Base-by-base conservation (phyloP, 768 basidiomycete genomes). In the Cystoderma amianthinum region DNA sequence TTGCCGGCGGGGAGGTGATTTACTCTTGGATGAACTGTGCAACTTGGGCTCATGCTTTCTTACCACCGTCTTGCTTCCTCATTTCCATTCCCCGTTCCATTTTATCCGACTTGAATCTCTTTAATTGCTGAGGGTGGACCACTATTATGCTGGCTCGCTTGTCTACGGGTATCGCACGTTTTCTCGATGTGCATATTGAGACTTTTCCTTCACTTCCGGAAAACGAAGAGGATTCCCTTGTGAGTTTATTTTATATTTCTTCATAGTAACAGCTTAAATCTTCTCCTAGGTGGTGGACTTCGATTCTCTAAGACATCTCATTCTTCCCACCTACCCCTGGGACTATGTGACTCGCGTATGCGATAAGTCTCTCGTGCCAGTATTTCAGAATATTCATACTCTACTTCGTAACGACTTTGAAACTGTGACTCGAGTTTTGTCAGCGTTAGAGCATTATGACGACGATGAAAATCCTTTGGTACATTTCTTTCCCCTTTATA, bases 351-450 rank as follows among this genome's bases (percentile, higher is more conserved):
- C 55, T 13, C 46, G 46, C 18, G 46, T 60, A 16, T 69, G 57
- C 47, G 51, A 50, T 18, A 52, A 51, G 24, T 51, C 57, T 21
- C 44, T 67, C 23, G 38, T 48, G 5, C 65, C 68, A 6, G 47
- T 64, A 16, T 74, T 59, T 52, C 51, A 45, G 23, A 54, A 52
- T 36, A 23, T 76, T 18, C 60, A 60, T 33, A 58, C 46, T 25
- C 59, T 63, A 18, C 41, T 72, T 3, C 48, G 52, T 38, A 47
- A 64, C 25, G 72, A 75, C 38, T 43, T 73, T 13, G 59, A 71
- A 25, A 57, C 58, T 43, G 60, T 74, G n/a, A 58, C 67, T 10
- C 61, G 60, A 42, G 42, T 75, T 7, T 55, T 74, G 36, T 63
- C 61, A 17, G 67, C 68, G 16, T 50, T 74, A 33, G 74, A 68